Evolutionary conservation across 2,329 filamentous ascomycete genomes (phyloP).

Genomic region (Bipolaris oryzae): DNA sequence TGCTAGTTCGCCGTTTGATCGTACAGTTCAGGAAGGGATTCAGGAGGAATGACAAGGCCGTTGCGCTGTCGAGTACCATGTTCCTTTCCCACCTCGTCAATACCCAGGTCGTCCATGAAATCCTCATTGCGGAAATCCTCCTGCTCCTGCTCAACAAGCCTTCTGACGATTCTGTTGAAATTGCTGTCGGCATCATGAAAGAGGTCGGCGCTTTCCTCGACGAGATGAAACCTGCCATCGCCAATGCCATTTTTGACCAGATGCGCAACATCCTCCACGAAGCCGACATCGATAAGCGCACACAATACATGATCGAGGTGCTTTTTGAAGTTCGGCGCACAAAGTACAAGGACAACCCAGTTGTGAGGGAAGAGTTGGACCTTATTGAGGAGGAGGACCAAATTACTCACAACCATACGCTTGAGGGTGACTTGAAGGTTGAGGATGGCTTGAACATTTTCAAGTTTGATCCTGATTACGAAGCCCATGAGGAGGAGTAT

Average conservation of each 20-base stretch:
- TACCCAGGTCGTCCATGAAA: constrained; percentile 93
- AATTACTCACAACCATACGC: constrained; percentile 83
- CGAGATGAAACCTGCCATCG: constrained; percentile 90
- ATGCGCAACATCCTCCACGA: constrained; percentile 96
- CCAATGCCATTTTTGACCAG: constrained; percentile 91
- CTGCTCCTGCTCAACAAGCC: constrained; percentile 92
- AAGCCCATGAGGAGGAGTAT: constrained; percentile 89
- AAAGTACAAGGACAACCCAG: constrained; percentile 92
- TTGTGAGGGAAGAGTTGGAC: constrained; percentile 90
- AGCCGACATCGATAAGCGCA: constrained; percentile 93
- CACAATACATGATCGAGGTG: constrained; percentile 99
- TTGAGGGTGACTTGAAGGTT: constrained; percentile 77
- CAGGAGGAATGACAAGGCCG: constrained; percentile 94
- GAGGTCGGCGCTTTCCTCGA: constrained; percentile 94
- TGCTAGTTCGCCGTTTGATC: constrained; percentile 82
- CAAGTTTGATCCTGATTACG: constrained; percentile 89
- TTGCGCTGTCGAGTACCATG: constrained; percentile 89
- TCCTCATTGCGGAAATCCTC: constrained; percentile 89
- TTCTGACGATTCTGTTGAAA: constrained; percentile 96
- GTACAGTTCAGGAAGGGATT: constrained; percentile 96
- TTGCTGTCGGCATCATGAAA: constrained; percentile 89
- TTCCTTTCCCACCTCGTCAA: constrained; percentile 97
- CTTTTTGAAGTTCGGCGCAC: constrained; percentile 96
- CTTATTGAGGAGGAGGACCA: constrained; percentile 97
- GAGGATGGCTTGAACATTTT: constrained; percentile 93